Evolutionary conservation across 2,329 filamentous ascomycete species (phyloP).

Genomic region (Calonectria fujianensis): DNA sequence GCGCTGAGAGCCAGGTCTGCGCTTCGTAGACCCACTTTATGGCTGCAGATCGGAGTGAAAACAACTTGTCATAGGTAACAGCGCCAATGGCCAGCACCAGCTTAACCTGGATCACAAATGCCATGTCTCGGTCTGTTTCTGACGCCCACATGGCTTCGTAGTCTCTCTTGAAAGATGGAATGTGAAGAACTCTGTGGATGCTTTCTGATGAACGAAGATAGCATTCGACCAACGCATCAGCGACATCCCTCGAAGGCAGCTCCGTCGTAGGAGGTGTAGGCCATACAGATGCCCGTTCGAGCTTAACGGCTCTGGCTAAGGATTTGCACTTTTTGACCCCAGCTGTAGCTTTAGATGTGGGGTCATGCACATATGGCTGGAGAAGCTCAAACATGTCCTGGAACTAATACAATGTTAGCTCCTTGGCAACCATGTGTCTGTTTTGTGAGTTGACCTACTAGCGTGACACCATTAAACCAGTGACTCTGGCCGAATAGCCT

Average conservation of each 20-base stretch:
- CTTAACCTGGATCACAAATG: conserved; percentile 74
- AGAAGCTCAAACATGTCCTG: conserved; percentile 66
- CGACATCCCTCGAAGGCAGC: conserved; percentile 67
- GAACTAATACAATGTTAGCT: conserved; percentile 58
- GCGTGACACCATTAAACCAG: conserved; percentile 70
- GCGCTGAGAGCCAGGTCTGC: conserved; percentile 72
- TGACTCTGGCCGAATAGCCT: conserved; percentile 75
- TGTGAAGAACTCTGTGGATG: conserved; percentile 70
- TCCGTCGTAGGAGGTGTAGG: conserved; percentile 63
- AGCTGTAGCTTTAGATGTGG: conserved; percentile 57
- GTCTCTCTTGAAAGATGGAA: conserved; percentile 68
- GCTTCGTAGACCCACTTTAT: conserved; percentile 76
- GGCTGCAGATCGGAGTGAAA: conserved; percentile 69
- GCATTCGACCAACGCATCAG: conserved; percentile 68
- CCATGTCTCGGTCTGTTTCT: conserved; percentile 56
- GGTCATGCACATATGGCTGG: conserved; percentile 63
- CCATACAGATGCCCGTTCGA: conserved; percentile 68
- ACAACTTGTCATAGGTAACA: conserved; percentile 68
- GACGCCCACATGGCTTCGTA: conserved; percentile 71
- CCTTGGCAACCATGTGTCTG: background rate
- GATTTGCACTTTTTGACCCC: conserved; percentile 71
- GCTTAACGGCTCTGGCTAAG: conserved; percentile 72
- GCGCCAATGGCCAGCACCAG: conserved; percentile 76
- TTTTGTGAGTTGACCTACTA: conserved; percentile 61
- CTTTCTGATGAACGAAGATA: conserved; percentile 70